Evolutionary conservation across 2,329 filamentous ascomycete species (phyloP).

Genomic region (Pyrenochaeta sp.): DNA sequence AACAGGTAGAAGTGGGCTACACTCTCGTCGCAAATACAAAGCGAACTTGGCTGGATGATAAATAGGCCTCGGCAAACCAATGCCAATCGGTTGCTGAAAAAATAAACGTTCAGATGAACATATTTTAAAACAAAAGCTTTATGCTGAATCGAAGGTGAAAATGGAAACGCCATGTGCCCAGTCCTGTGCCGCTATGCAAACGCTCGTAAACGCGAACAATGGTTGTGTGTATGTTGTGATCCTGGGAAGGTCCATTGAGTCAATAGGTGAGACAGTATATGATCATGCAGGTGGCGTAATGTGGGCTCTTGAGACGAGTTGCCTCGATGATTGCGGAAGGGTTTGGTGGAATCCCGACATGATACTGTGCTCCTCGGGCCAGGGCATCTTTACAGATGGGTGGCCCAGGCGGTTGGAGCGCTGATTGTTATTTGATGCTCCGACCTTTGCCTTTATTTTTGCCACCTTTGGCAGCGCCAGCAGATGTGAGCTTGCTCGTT

Average conservation of each 20-base stretch:
- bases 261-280: slow-evolving; percentile 38
- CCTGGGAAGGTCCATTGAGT: slow-evolving; percentile 20
- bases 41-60: too few species aligned
- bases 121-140: slow-evolving; percentile 32
- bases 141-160: slow-evolving; percentile 32
- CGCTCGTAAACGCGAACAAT: slow-evolving; percentile 42
- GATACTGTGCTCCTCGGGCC: slow-evolving; percentile 28
- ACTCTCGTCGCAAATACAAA: too few species aligned
- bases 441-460: slow-evolving; percentile 54
- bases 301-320: slow-evolving; percentile 31
- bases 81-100: slow-evolving; percentile 10
- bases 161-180: slow-evolving; percentile 38
- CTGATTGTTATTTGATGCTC: slow-evolving; percentile 46
- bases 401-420: slow-evolving; percentile 22
- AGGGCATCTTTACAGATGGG: slow-evolving; percentile 17
- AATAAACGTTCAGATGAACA: slow-evolving; percentile 18
- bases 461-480: slow-evolving; percentile 59
- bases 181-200: slow-evolving; percentile 45
- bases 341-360: slow-evolving; percentile 36
- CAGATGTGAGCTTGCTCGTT: slow-evolving; percentile 66
- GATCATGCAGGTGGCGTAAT: slow-evolving; percentile 44
- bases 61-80: neutral
- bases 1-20: too few species aligned
- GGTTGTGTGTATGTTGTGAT: slow-evolving; percentile 20
- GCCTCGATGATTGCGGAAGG: slow-evolving; percentile 42